Base-by-base conservation (phyloP, 495 filamentous ascomycete genomes). In the Tuber microsphaerosporum region DNA sequence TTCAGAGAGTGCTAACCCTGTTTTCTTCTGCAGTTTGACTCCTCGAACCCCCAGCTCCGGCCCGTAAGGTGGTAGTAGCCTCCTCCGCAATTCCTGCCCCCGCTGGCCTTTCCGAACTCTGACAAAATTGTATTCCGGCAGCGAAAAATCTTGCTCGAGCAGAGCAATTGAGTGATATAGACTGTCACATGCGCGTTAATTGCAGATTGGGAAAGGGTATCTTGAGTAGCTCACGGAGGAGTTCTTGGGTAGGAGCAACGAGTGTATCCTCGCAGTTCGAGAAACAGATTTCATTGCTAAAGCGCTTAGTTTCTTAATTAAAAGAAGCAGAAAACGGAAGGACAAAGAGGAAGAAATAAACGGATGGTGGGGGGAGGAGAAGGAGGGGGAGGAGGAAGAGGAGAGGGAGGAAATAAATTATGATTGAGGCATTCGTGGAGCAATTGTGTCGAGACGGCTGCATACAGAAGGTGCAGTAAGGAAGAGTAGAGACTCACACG, bases 1-100 rank as follows among this genome's bases (percentile, higher is more conserved):
- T 34, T 34, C 31, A 7, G 17, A 34, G 17, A 34, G 8, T 3
- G 5, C 56, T 65, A 65, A 79, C 77, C 70, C 76, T 72, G 39
- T 79, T 71, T 75, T 78, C 75, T 34, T 71, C 71, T 0, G 9
- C 70, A 6, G 48, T 73, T 37, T 56, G 69, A 34, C 56, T 65
- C 56, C 56, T 34, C 31, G 31, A 31, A 65, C 56, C 12, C 14
- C 3, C 14, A 19, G 6, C 56, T 4, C 31, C 56, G 26, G 26
- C 0, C 14, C 5, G 26, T 65, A 31, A 19, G 26, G 56, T 34
- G 5, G 26, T 34, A 16, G 56, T 31, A 65, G 56, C n/a, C 56
- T 19, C 51, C 51, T 26, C 56, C 56, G 56, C 26, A 34, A 34
- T 34, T 34, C 56, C 56, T 34, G 56, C 56, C 14, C 56, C 26